Conservation (phyloP, 2,329 filamentous ascomycete species). For the Passalora sequoiae region DNA sequence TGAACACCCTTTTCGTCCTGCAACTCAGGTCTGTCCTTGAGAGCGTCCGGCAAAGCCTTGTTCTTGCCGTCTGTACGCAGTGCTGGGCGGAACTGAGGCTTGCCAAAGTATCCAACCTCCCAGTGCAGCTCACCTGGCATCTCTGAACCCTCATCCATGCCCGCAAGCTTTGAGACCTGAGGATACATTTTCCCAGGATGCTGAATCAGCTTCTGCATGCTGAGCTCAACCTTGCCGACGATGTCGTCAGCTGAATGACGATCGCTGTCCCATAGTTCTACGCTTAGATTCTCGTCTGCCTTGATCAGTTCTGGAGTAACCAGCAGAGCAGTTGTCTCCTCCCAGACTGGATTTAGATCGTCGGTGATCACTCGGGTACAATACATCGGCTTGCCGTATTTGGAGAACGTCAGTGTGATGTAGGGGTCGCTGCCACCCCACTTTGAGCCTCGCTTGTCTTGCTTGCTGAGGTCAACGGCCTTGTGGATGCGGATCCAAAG, state of each 20-base stretch:
- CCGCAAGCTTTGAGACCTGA: conserved; percentile 75
- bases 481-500: conserved; percentile 89
- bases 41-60: conserved; percentile 64
- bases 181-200: conserved; percentile 91
- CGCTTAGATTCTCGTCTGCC: conserved; percentile 84
- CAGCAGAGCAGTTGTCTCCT: conserved; percentile 77
- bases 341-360: conserved; percentile 86
- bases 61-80: conserved; percentile 85
- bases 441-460: conserved; percentile 74
- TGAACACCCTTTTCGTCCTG: conserved; percentile 83
- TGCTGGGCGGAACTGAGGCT: conserved; percentile 79
- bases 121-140: conserved; percentile 95
- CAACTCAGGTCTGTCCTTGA: conserved; percentile 68
- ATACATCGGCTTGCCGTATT: conserved; percentile 96
- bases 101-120: conserved; percentile 94
- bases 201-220: conserved; percentile 90
- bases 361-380: conserved; percentile 95
- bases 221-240: conserved; percentile 88
- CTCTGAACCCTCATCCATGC: conserved; percentile 73
- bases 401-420: conserved; percentile 89
- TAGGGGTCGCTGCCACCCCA: conserved; percentile 92
- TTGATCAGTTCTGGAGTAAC: conserved; percentile 88
- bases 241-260: conserved; percentile 88
- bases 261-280: conserved; percentile 96
- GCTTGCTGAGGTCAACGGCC: conserved; percentile 81